These are phyloP conservation scores for Porphyrellus sp. DNA, from an alignment of 1,284 basidiomycete species.

Conservation along the genomic window DNA sequence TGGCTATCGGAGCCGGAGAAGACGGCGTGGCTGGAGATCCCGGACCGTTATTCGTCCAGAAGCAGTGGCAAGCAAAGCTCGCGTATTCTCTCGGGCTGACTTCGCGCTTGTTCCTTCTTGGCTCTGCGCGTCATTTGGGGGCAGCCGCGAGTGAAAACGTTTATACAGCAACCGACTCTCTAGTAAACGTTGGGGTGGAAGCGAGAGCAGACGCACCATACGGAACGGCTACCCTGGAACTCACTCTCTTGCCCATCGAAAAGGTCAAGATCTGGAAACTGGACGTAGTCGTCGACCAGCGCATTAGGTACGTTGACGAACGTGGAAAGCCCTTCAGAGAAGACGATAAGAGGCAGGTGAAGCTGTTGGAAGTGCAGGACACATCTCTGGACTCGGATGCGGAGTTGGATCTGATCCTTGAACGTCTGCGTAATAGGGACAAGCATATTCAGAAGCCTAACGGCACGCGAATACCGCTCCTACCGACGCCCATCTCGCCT, in stretches of 20 bases:
- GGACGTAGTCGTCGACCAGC: conserved; percentile 71
- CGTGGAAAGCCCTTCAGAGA: not conserved
- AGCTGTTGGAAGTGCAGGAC: conserved; percentile 23
- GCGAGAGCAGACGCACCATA: conserved; percentile 10
- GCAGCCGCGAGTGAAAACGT: not conserved
- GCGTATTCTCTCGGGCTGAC: conserved; percentile 82
- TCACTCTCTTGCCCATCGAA: conserved; percentile 82
- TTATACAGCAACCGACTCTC: not conserved
- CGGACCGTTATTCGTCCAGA: conserved; percentile 60
- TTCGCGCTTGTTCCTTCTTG: conserved; percentile 83
- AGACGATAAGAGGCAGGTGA: conserved; percentile 12
- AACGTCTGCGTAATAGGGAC: conserved; percentile 26
- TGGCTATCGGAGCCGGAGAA: conserved; percentile 49
- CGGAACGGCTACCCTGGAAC: conserved; percentile 74
- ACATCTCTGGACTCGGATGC: conserved; percentile 7
- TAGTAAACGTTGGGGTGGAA: conserved; percentile 3
- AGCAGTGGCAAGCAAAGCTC: conserved; percentile 90
- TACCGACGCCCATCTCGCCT: conserved; percentile 38
- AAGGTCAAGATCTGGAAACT: conserved; percentile 87
- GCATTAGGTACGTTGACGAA: conserved; percentile 13
- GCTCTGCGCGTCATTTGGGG: conserved; percentile 33
- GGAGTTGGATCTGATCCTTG: conserved; percentile 61
- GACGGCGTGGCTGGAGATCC: conserved; percentile 56
- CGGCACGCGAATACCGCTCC: conserved; percentile 58
- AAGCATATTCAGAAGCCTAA: conserved; percentile 29